Conservation (phyloP, 2,329 filamentous ascomycete genomes). For the Fusarium circinatum region DNA sequence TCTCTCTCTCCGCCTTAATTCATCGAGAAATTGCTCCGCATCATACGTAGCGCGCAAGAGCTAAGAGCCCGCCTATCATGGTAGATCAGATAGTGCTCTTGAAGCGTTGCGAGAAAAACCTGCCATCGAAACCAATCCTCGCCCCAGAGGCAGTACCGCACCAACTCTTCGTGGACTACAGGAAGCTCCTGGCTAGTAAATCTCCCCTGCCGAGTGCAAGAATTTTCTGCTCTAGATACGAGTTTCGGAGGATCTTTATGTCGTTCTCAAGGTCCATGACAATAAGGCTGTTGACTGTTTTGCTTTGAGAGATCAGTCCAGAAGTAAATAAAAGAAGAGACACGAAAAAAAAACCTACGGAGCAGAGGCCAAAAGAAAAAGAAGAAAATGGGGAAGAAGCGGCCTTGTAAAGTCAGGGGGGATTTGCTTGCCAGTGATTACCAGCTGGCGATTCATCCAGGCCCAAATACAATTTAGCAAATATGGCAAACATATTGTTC, state of each 20-base stretch:
- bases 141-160: constrained; percentile 72
- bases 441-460: neutral
- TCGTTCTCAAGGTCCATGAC: neutral
- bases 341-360: neutral
- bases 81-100: constrained; percentile 8
- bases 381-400: neutral
- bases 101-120: neutral
- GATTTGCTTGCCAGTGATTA: neutral
- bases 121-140: constrained; percentile 71
- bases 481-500: neutral
- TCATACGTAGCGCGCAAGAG: constrained; percentile 76
- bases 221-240: constrained; percentile 8
- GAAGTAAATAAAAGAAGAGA: neutral
- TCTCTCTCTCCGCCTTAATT: constrained; percentile 68
- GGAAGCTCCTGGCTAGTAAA: constrained; percentile 78
- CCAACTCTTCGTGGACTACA: constrained; percentile 77
- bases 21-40: constrained; percentile 72
- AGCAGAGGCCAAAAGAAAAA: neutral
- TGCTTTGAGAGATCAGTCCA: neutral
- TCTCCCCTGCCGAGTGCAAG: constrained; percentile 71
- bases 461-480: neutral
- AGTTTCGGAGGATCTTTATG: constrained; percentile 9
- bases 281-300: neutral
- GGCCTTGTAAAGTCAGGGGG: neutral
- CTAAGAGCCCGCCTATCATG: constrained; percentile 68